A percentile compares a stretch with the other conserved stretches of the same genome.
Conservation (phyloP, 2,329 filamentous ascomycete species). For the Apiospora rasikravindrae region DNA sequence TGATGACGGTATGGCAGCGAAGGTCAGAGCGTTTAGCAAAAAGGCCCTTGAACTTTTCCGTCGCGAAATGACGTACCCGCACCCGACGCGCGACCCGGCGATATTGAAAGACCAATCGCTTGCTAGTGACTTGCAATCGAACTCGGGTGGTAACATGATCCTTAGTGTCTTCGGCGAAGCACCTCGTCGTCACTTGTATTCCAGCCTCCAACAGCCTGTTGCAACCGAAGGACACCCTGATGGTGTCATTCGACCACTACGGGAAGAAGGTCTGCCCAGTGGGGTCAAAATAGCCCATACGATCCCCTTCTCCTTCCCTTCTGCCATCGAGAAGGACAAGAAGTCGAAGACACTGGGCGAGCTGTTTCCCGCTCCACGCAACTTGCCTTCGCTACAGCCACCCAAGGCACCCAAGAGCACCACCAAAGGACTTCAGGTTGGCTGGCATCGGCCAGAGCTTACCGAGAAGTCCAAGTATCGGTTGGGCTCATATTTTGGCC, state of each 20-base stretch:
- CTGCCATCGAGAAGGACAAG: constrained; percentile 53
- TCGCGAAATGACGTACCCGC: constrained; percentile 62
- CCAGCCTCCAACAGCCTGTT: constrained; percentile 71
- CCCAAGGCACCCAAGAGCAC: constrained; percentile 74
- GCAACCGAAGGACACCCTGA: constrained; percentile 34
- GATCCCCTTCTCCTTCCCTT: constrained; percentile 49
- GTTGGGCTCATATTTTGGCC: constrained; percentile 67
- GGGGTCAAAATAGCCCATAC: constrained; percentile 75
- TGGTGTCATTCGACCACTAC: constrained; percentile 50
- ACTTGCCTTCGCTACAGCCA: constrained; percentile 68
- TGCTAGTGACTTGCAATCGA: constrained; percentile 46
- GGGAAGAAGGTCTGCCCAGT: constrained; percentile 72
- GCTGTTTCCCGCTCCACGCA: constrained; percentile 71
- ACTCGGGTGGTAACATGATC: constrained; percentile 60
- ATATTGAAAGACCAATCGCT: constrained; percentile 42
- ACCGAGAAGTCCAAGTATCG: constrained; percentile 60
- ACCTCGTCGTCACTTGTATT: constrained; percentile 80
- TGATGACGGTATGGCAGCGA: constrained; percentile 45
- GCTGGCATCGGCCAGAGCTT: constrained; percentile 60
- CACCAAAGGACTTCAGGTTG: constrained; percentile 64
- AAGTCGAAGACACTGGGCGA: constrained; percentile 72
- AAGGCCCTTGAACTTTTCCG: constrained; percentile 67
- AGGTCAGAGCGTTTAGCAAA: constrained; percentile 63
- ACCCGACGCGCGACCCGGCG: constrained; percentile 42
- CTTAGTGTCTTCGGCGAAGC: constrained; percentile 80